A percentile compares a stretch with the other conserved stretches of the same genome.
Evolutionary conservation across 1,284 basidiomycete genomes (phyloP).

Genomic region (Cystobasidium sp.): DNA sequence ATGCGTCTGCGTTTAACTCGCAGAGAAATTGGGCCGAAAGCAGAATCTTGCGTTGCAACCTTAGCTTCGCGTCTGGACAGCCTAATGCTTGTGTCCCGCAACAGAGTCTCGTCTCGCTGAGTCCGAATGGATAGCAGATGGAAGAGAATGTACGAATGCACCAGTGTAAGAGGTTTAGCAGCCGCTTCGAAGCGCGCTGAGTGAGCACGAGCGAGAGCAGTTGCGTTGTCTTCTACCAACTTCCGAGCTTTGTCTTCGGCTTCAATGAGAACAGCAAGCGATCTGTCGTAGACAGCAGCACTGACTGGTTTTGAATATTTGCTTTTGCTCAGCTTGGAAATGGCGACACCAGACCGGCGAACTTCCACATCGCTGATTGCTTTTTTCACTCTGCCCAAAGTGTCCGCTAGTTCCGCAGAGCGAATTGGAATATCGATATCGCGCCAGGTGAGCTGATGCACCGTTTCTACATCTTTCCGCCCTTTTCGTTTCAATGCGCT

Average conservation of each 20-base stretch:
- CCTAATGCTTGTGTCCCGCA: slow-evolving; percentile 65
- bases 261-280: slow-evolving; percentile 80
- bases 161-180: slow-evolving; percentile 66
- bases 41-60: not conserved
- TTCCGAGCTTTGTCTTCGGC: slow-evolving; percentile 80
- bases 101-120: slow-evolving; percentile 82
- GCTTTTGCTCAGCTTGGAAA: slow-evolving; percentile 48
- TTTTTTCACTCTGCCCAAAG: slow-evolving; percentile 78
- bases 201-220: slow-evolving; percentile 60
- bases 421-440: slow-evolving; percentile 69
- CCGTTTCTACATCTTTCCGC: not conserved
- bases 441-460: slow-evolving; percentile 27
- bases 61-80: slow-evolving; percentile 56
- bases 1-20: slow-evolving; percentile 51
- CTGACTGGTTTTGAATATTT: slow-evolving; percentile 56
- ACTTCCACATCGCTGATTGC: slow-evolving; percentile 64
- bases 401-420: slow-evolving; percentile 88
- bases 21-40: slow-evolving; percentile 30
- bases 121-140: slow-evolving; percentile 83
- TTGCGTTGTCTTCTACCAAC: slow-evolving; percentile 70
- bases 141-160: slow-evolving; percentile 83
- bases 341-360: slow-evolving; percentile 59
- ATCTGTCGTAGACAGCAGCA: slow-evolving; percentile 70
- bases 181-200: slow-evolving; percentile 49
- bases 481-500: not conserved